Percentiles rank a stretch among this genome's conserved stretches.
Evolutionary conservation across 2,329 filamentous ascomycete genomes (phyloP).

Genomic region (Cladosporium sp.): DNA sequence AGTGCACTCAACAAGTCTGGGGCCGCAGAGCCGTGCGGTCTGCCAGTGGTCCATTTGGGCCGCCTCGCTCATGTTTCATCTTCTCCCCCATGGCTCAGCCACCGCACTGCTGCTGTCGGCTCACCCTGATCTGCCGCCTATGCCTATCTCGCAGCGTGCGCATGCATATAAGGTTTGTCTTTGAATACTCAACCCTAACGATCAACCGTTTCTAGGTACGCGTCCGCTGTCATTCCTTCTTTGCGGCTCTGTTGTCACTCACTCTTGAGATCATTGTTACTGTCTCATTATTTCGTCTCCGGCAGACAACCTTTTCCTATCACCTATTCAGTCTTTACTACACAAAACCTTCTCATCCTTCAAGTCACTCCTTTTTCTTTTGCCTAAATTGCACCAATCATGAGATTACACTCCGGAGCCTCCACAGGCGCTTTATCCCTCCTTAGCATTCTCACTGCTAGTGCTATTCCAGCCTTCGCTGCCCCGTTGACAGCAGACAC

Average conservation of each 20-base stretch:
- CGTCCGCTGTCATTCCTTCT: background rate
- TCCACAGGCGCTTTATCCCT: slow-evolving; percentile 4
- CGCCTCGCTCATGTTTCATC: background rate
- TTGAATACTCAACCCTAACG: background rate
- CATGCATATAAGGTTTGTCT: background rate
- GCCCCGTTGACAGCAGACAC: background rate
- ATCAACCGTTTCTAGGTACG: background rate
- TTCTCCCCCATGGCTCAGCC: slow-evolving; percentile 2
- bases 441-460: background rate
- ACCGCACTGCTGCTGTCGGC: slow-evolving; percentile 8
- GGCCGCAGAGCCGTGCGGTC: too few relatives aligned
- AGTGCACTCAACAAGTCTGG: too few relatives aligned
- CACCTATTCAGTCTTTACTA: background rate
- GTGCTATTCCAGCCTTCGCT: background rate
- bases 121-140: background rate
- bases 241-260: background rate
- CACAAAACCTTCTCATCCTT: background rate
- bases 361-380: background rate
- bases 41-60: too few relatives aligned
- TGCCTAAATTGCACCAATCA: background rate
- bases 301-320: background rate
- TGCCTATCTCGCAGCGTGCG: background rate
- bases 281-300: background rate
- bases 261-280: background rate
- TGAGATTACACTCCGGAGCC: slow-evolving; percentile 5